phyloP scores from a whole-genome alignment of 2,329 filamentous ascomycete genomes.

The Claviceps sp. region DNA sequence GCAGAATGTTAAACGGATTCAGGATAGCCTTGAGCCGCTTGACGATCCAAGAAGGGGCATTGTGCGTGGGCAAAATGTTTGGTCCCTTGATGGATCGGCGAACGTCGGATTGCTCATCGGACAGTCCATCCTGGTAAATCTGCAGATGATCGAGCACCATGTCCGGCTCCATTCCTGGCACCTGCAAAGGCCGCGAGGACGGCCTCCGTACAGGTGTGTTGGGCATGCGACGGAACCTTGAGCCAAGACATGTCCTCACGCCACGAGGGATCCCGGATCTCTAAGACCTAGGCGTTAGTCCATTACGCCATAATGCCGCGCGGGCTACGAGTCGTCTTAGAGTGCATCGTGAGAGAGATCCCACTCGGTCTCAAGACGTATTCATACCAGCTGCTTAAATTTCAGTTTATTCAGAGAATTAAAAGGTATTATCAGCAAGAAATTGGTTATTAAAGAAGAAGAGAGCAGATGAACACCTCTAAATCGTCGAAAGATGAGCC shows the following conservation, averaged over 20 bases:
- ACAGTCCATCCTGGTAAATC: conserved; percentile 11
- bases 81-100: conserved; percentile 12
- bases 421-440: not conserved
- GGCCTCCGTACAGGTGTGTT: conserved; percentile 9
- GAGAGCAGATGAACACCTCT: not conserved
- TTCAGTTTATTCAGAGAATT: not conserved
- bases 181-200: conserved; percentile 10
- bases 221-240: conserved; percentile 4
- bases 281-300: not conserved
- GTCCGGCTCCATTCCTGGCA: conserved; percentile 8
- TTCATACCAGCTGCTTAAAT: conserved; percentile 6
- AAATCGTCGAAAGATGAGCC: not conserved
- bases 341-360: conserved; percentile 4
- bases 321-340: not conserved
- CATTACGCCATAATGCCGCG: not conserved
- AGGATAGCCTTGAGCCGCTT: conserved; percentile 14
- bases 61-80: conserved; percentile 13
- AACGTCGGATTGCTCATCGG: conserved; percentile 9
- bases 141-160: conserved; percentile 11
- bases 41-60: conserved; percentile 14
- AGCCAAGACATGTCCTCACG: conserved; percentile 5
- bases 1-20: conserved; percentile 15
- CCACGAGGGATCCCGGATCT: conserved; percentile 1
- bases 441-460: not conserved
- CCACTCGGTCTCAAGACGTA: not conserved